Evolutionary conservation across 2,329 filamentous ascomycete species (phyloP).

Genomic region (Diaporthe destruens): DNA sequence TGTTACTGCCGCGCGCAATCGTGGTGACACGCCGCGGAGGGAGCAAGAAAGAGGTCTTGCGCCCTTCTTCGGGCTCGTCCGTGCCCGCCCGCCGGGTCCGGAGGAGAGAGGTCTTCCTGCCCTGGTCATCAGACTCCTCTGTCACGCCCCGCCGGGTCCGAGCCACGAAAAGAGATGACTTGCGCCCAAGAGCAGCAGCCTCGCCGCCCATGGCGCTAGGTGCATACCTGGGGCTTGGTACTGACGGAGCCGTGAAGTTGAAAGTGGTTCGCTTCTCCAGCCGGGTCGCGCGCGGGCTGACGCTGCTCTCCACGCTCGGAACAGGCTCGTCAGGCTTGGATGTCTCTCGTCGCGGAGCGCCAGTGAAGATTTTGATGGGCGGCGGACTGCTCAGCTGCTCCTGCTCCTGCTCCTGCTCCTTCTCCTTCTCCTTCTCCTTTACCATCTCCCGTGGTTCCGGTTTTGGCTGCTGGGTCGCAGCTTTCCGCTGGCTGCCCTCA

Average conservation of each 20-base stretch:
- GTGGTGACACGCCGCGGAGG: slow-evolving; percentile 60
- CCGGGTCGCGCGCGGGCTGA: slow-evolving; percentile 62
- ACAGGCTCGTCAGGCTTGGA: slow-evolving; percentile 55
- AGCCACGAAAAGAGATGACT: slow-evolving; percentile 63
- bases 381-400: slow-evolving; percentile 58
- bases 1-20: slow-evolving; percentile 47
- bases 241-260: slow-evolving; percentile 48
- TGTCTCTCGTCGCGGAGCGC: slow-evolving; percentile 55
- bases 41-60: slow-evolving; percentile 58
- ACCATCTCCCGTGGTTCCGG: slow-evolving; percentile 43
- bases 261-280: slow-evolving; percentile 67
- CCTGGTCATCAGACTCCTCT: slow-evolving; percentile 61
- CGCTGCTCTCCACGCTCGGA: slow-evolving; percentile 51
- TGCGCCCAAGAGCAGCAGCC: slow-evolving; percentile 54
- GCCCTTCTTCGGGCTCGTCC: slow-evolving; percentile 64
- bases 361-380: slow-evolving; percentile 56
- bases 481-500: slow-evolving; percentile 57
- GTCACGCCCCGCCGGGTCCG: slow-evolving; percentile 61
- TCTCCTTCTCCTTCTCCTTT: slow-evolving; percentile 20
- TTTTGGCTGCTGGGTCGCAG: slow-evolving; percentile 42
- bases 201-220: slow-evolving; percentile 49
- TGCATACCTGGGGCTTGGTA: slow-evolving; percentile 59
- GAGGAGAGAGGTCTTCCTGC: slow-evolving; percentile 62
- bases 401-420: slow-evolving; percentile 44
- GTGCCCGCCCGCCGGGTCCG: slow-evolving; percentile 59